phyloP scores from a whole-genome alignment of 768 basidiomycete genomes.

The Daedaleopsis sinensis region DNA sequence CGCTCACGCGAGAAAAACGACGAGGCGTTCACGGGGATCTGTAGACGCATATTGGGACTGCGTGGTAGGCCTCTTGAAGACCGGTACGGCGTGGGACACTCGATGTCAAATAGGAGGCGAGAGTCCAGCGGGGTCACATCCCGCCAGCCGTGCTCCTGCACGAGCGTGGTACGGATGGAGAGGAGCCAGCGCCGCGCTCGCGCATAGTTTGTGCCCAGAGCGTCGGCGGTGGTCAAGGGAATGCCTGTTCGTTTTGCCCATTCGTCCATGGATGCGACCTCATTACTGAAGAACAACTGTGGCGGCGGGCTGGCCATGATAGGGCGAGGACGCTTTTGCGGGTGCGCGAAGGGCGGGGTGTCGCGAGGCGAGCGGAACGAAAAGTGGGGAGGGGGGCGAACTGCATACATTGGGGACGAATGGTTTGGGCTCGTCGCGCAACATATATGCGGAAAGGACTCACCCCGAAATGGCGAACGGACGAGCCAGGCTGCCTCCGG shows the following conservation, averaged over 20 bases:
- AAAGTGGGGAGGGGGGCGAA: constrained; percentile 12
- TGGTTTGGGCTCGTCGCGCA: constrained; percentile 8
- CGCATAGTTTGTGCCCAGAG: constrained; percentile 78
- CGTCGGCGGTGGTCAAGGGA: constrained; percentile 81
- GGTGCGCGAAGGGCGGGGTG: constrained; percentile 15
- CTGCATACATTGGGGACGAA: constrained; percentile 21
- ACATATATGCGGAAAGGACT: constrained; percentile 24
- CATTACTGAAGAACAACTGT: constrained; percentile 77
- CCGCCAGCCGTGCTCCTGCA: constrained; percentile 72
- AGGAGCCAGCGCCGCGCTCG: constrained; percentile 79
- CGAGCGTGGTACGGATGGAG: constrained; percentile 60
- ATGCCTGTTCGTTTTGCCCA: constrained; percentile 83
- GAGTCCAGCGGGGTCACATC: constrained; percentile 60
- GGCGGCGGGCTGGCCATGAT: constrained; percentile 39
- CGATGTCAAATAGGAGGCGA: constrained; percentile 79
- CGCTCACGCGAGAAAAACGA: constrained; percentile 87
- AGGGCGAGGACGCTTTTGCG: constrained; percentile 19
- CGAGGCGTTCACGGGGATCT: constrained; percentile 77
- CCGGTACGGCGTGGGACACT: constrained; percentile 78
- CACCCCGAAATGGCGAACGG: constrained; percentile 19
- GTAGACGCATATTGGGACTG: constrained; percentile 70
- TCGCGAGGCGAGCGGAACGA: constrained; percentile 17
- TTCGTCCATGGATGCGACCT: constrained; percentile 80
- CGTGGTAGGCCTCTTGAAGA: constrained; percentile 76
- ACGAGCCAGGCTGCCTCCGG: constrained; percentile 27